These are phyloP conservation scores for Murraya paniculata DNA, from an alignment of 345 rosid species.

Conservation along the genomic window DNA sequence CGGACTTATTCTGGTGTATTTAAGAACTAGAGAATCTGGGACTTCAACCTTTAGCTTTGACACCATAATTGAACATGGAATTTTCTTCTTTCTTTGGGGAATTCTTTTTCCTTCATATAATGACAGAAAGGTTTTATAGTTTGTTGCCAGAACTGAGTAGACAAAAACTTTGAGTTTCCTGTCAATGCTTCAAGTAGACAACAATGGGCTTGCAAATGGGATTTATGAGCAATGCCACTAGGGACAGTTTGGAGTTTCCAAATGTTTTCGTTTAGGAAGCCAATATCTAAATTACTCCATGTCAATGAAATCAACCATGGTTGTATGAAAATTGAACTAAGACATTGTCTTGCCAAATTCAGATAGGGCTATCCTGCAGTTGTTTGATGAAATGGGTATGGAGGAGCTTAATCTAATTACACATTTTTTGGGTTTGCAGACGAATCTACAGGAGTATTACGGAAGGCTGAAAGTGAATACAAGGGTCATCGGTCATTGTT, in stretches of 20 bases:
- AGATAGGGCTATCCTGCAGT: not conserved
- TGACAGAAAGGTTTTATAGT: not conserved
- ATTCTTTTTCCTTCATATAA: not conserved
- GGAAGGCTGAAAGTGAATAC: slow-evolving; percentile 90
- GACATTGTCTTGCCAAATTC: not conserved
- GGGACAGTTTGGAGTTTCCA: not conserved
- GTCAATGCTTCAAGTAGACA: not conserved
- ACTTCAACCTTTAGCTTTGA: not conserved
- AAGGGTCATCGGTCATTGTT: slow-evolving; percentile 86
- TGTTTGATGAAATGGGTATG: slow-evolving; percentile 3
- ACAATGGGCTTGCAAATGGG: not conserved
- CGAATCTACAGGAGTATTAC: slow-evolving; percentile 76
- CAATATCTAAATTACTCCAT: not conserved
- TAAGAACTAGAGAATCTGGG: not conserved
- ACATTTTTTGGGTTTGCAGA: slow-evolving; percentile 39
- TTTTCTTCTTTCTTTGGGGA: not conserved
- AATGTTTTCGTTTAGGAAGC: not conserved
- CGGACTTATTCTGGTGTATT: not conserved
- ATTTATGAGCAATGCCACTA: not conserved
- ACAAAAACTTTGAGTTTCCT: not conserved
- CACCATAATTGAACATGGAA: not conserved
- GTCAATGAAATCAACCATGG: not conserved
- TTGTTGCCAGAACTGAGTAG: not conserved
- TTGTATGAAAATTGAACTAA: not conserved
- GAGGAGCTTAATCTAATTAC: slow-evolving; percentile 11